phyloP scores from a whole-genome alignment of 1,139 yeast species.

The Sugiyamaella paludigena region DNA sequence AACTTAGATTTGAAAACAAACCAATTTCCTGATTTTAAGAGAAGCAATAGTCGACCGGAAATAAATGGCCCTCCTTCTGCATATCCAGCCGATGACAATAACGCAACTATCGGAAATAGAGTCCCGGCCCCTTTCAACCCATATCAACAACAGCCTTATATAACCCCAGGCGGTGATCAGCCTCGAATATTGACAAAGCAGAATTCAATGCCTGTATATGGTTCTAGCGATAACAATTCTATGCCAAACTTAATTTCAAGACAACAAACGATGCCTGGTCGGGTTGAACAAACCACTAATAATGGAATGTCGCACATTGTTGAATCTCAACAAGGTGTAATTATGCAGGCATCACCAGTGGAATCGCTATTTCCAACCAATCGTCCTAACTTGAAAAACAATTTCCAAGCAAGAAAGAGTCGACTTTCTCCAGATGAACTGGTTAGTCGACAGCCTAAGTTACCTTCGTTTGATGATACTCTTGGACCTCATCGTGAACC shows the following conservation, averaged over 20 bases:
- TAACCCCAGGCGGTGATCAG: too few relatives aligned
- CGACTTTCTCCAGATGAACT: slow-evolving; percentile 6
- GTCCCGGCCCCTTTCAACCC: neutral
- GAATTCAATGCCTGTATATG: neutral
- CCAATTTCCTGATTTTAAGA: neutral
- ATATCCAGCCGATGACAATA: too few relatives aligned
- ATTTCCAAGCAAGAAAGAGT: slow-evolving; percentile 2
- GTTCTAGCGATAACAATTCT: neutral
- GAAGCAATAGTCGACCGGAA: too few relatives aligned
- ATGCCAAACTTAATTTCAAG: neutral
- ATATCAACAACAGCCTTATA: neutral
- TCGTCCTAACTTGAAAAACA: too few relatives aligned
- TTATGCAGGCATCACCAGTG: too few relatives aligned
- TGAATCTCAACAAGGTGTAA: too few relatives aligned
- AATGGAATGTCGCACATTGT: too few relatives aligned
- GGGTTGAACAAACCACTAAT: too few relatives aligned
- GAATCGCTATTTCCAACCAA: too few relatives aligned
- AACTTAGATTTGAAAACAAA: neutral
- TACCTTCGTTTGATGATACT: neutral
- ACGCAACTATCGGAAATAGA: too few relatives aligned
- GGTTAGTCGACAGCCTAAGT: neutral
- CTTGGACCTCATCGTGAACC: slow-evolving; percentile 1
- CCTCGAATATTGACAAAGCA: neutral
- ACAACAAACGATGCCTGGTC: neutral
- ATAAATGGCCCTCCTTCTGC: too few relatives aligned